Evolutionary conservation across 352 stramenopile genomes (phyloP).

Genomic region (Peronospora destructor): DNA sequence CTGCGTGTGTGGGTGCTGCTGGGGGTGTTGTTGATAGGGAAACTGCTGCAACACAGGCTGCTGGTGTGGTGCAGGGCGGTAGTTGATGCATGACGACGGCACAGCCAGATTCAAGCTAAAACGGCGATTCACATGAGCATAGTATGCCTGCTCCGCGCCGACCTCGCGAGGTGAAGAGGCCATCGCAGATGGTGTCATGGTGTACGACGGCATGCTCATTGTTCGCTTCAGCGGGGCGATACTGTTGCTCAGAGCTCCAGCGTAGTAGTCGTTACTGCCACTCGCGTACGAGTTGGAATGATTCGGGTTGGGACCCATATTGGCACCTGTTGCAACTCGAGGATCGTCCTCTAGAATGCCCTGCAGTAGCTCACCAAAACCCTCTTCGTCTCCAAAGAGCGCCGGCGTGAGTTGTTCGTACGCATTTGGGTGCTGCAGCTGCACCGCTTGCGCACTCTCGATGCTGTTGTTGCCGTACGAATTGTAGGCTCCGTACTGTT

Average conservation of each 20-base stretch:
- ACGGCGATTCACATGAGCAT: slow-evolving; percentile 21
- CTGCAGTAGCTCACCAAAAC: slow-evolving; percentile 61
- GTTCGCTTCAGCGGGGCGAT: slow-evolving; percentile 29
- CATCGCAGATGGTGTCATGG: slow-evolving; percentile 19
- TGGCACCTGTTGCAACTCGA: slow-evolving; percentile 13
- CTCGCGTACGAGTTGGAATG: slow-evolving; percentile 11
- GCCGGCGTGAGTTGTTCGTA: slow-evolving; percentile 58
- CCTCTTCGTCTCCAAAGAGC: slow-evolving; percentile 56
- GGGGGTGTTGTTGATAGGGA: slow-evolving; percentile 12
- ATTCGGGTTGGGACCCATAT: slow-evolving; percentile 18
- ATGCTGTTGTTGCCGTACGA: slow-evolving; percentile 30
- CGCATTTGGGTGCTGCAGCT: slow-evolving; percentile 13
- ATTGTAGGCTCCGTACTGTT: slow-evolving; percentile 23
- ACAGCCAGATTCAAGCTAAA: slow-evolving; percentile 19
- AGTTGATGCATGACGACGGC: slow-evolving; percentile 23
- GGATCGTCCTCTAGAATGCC: slow-evolving; percentile 67
- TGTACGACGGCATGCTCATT: slow-evolving; percentile 36
- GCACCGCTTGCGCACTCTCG: slow-evolving; percentile 21
- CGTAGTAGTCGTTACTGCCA: slow-evolving; percentile 22
- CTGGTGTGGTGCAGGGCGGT: slow-evolving; percentile 21
- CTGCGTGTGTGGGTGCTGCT: slow-evolving; percentile 11
- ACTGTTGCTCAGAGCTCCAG: slow-evolving; percentile 4
- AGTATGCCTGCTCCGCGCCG: slow-evolving; percentile 21
- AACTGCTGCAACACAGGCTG: slow-evolving; percentile 24
- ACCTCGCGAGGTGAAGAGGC: slow-evolving; percentile 12